Percentiles rank a stretch among this genome's conserved stretches.
These are phyloP conservation scores for Aspergillus viridinutans DNA, from an alignment of 2,329 filamentous ascomycete species.

Conservation along the genomic window DNA sequence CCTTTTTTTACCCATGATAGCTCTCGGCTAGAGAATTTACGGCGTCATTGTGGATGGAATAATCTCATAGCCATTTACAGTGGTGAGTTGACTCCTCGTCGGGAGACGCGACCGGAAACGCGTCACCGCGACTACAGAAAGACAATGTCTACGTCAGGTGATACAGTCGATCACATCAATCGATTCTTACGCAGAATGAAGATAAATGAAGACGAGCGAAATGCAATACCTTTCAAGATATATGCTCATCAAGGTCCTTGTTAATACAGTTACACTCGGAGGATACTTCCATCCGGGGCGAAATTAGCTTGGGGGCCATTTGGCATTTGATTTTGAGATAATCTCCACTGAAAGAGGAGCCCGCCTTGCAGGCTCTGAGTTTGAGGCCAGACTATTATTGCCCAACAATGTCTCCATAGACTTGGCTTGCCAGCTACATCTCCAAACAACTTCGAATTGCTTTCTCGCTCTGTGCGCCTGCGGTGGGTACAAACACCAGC, in stretches of 20 bases:
- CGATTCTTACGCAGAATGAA: background rate
- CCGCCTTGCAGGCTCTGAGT: background rate
- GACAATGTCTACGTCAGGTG: background rate
- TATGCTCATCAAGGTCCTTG: background rate
- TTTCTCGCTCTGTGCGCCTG: too few species aligned
- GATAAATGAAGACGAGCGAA: background rate
- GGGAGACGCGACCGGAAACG: background rate
- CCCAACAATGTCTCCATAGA: too few species aligned
- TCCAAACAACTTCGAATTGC: too few species aligned
- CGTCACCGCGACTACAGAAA: background rate
- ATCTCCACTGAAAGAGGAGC: background rate
- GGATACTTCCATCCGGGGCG: background rate
- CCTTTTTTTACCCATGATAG: conserved; percentile 38
- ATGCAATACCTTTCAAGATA: background rate
- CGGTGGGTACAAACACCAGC: too few species aligned
- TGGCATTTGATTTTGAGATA: background rate
- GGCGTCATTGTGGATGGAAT: too few species aligned
- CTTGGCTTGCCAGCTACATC: too few species aligned
- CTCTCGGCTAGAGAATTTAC: background rate
- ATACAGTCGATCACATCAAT: background rate
- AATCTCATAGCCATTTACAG: background rate
- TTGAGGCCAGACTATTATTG: background rate
- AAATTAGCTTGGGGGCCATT: background rate
- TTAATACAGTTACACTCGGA: background rate
- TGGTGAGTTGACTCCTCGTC: background rate